phyloP scores from a whole-genome alignment of 1,284 basidiomycete genomes.

The Lentinus polychrous region DNA sequence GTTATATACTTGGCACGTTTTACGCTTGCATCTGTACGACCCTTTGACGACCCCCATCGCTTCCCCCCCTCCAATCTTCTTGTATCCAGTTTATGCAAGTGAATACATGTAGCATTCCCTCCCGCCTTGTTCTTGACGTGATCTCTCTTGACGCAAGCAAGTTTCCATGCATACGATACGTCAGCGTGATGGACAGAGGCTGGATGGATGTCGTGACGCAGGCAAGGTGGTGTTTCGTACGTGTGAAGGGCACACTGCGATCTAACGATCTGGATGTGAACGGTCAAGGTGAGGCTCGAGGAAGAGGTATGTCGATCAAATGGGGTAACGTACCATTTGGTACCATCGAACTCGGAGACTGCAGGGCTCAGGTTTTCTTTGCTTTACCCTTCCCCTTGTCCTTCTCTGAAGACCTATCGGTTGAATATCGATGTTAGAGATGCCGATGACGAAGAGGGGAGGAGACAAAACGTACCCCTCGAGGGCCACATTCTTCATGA shows the following conservation, averaged over 20 bases:
- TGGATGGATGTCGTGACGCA: too few species aligned
- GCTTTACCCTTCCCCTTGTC: constrained; percentile 13
- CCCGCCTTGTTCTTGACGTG: background rate
- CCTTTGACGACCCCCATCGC: background rate
- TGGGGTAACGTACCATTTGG: too few species aligned
- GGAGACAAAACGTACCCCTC: constrained; percentile 36
- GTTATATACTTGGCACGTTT: background rate
- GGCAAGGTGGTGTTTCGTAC: too few species aligned
- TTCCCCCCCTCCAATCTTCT: background rate
- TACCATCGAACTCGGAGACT: too few species aligned
- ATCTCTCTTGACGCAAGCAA: background rate
- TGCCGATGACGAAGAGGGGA: background rate
- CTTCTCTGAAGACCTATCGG: constrained; percentile 2
- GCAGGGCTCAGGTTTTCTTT: background rate
- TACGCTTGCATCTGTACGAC: background rate
- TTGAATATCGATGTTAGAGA: background rate
- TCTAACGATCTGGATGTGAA: too few species aligned
- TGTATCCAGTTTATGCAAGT: background rate
- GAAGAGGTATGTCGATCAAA: too few species aligned
- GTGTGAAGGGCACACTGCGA: too few species aligned
- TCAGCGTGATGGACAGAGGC: too few species aligned
- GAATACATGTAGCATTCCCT: background rate
- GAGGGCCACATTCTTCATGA: constrained; percentile 66
- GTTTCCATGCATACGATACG: too few species aligned
- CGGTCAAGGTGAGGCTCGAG: too few species aligned